phyloP scores from a whole-genome alignment of 768 basidiomycete genomes.

The Lactarius sanguifluus region DNA sequence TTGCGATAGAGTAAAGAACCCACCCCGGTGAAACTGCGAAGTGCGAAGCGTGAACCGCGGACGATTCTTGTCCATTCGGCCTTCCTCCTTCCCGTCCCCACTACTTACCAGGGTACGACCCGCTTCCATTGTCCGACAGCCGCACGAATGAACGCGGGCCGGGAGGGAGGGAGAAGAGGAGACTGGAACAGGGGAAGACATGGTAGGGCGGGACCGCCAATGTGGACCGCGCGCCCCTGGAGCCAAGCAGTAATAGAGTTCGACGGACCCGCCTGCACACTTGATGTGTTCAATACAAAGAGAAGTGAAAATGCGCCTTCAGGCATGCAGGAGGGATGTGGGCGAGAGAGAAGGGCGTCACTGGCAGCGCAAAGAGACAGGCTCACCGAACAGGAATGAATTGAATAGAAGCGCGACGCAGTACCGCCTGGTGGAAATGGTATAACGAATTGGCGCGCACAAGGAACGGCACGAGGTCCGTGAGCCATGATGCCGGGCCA shows the following conservation, averaged over 20 bases:
- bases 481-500: slow-evolving; percentile 5
- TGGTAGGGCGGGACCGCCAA: neutral
- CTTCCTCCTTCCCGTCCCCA: neutral
- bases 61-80: neutral
- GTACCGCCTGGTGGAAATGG: slow-evolving; percentile 4
- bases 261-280: neutral
- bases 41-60: slow-evolving; percentile 5
- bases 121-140: slow-evolving; percentile 12
- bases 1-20: neutral
- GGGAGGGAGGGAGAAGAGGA: neutral
- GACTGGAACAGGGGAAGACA: neutral
- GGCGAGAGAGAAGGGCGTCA: neutral
- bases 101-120: neutral
- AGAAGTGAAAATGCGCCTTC: neutral
- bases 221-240: neutral
- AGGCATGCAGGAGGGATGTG: neutral
- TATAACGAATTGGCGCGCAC: neutral
- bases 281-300: neutral
- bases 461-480: slow-evolving; percentile 3
- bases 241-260: neutral
- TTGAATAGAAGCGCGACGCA: slow-evolving; percentile 17
- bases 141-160: slow-evolving; percentile 2
- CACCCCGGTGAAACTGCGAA: neutral
- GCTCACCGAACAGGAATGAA: slow-evolving; percentile 6
- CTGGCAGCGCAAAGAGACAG: neutral